These are phyloP conservation scores for Penicillium hesseltinei DNA, from an alignment of 2,329 filamentous ascomycete species.

Conservation along the genomic window DNA sequence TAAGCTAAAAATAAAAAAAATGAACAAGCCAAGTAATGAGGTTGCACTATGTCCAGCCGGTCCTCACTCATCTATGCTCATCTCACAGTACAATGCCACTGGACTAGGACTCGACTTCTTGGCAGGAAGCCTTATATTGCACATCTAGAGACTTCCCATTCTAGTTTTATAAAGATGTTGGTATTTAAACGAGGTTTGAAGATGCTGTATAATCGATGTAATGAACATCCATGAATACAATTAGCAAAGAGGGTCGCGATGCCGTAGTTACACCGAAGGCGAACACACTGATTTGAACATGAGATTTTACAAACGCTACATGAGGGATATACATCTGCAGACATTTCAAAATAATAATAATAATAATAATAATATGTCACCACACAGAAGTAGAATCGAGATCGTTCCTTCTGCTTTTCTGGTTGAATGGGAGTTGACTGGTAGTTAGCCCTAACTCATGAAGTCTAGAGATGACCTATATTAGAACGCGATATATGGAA, in stretches of 20 bases:
- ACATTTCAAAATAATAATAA: background rate
- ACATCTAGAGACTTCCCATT: background rate
- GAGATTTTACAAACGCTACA: background rate
- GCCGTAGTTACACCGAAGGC: too few relatives aligned
- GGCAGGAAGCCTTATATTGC: background rate
- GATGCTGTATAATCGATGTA: background rate
- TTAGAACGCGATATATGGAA: constrained; percentile 1
- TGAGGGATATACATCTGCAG: background rate
- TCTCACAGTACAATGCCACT: background rate
- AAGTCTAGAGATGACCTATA: background rate
- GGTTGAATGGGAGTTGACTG: background rate
- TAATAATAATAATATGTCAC: background rate
- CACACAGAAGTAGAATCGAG: background rate
- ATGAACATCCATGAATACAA: background rate
- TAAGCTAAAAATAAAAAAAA: background rate
- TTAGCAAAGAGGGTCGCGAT: background rate
- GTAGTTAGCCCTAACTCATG: background rate
- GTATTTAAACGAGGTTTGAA: background rate
- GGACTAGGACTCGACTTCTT: background rate
- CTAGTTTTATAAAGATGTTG: background rate
- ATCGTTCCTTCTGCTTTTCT: background rate
- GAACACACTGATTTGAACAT: background rate
- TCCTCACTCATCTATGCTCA: background rate
- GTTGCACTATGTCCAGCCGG: background rate
- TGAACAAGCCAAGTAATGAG: background rate